phyloP scores from a whole-genome alignment of 1,284 basidiomycete species.

The Heterobasidion parviporum region DNA sequence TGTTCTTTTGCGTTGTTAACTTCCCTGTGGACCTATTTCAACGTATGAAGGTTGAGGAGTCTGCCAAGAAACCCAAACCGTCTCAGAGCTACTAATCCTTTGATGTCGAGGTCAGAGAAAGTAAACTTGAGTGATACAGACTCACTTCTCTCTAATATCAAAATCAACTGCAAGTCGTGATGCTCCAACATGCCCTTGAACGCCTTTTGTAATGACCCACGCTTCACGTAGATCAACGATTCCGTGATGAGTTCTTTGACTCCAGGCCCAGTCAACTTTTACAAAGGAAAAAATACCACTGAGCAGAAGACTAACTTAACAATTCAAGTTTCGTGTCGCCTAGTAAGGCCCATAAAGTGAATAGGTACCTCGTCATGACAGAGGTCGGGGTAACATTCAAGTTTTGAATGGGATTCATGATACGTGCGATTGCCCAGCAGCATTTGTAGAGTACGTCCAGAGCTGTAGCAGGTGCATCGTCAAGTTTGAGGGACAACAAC shows the following conservation, averaged over 20 bases:
- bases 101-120: not conserved
- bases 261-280: conserved; percentile 13
- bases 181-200: conserved; percentile 8
- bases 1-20: not conserved
- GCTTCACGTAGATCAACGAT: conserved; percentile 16
- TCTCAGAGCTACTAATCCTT: not conserved
- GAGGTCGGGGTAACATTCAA: conserved; percentile 2
- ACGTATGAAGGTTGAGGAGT: not conserved
- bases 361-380: conserved; percentile 4
- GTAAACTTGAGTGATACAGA: not conserved
- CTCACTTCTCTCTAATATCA: conserved; percentile 10
- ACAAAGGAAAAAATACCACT: too few species aligned
- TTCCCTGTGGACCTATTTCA: not conserved
- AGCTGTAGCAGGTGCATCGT: not conserved
- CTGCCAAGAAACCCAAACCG: not conserved
- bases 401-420: conserved; percentile 6
- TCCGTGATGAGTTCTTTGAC: conserved; percentile 36
- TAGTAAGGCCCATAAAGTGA: conserved; percentile 12
- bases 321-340: not conserved
- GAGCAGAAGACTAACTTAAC: not conserved
- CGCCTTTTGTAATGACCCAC: conserved; percentile 6
- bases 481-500: not conserved
- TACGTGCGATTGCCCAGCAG: conserved; percentile 14
- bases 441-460: conserved; percentile 5
- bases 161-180: conserved; percentile 6